Percentiles rank a stretch among this genome's conserved stretches.
Conservation (phyloP, 371 early-diverging fungal species). For the Thermomucor indicae-seudaticae region DNA sequence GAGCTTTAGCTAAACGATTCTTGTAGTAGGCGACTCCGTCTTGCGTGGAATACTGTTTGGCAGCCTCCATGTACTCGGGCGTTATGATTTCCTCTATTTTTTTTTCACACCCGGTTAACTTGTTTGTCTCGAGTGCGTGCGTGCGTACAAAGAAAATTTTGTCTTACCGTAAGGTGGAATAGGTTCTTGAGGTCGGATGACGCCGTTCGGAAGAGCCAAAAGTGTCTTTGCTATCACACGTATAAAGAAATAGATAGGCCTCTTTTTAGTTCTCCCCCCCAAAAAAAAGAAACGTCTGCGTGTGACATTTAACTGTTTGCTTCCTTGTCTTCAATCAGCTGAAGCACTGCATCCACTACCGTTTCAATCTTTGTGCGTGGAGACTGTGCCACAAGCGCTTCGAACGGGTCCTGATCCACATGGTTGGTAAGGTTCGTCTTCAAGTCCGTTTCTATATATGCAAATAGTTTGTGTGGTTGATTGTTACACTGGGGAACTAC, state of each 20-base stretch:
- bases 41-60: neutral
- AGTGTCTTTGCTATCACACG: conserved; percentile 11
- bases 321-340: conserved; percentile 41
- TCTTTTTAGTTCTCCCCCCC: neutral
- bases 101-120: neutral
- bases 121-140: neutral
- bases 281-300: too few relatives aligned
- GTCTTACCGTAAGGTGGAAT: conserved; percentile 8
- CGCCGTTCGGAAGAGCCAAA: conserved; percentile 16
- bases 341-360: conserved; percentile 52
- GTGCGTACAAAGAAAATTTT: neutral
- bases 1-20: conserved; percentile 5
- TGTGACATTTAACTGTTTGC: conserved; percentile 31
- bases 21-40: conserved; percentile 3
- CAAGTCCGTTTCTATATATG: conserved; percentile 8
- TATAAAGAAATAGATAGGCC: too few relatives aligned
- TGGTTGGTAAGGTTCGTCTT: neutral
- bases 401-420: neutral
- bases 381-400: conserved; percentile 1
- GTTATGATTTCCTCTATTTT: neutral
- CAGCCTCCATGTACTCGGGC: neutral
- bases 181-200: conserved; percentile 7
- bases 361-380: conserved; percentile 37
- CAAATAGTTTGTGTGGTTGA: neutral
- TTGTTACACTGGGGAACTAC: neutral